Evolutionary conservation across 306 rosid species (phyloP), one percentile per base, ranked within the genome.

Genomic region (Sindora glabra): DNA sequence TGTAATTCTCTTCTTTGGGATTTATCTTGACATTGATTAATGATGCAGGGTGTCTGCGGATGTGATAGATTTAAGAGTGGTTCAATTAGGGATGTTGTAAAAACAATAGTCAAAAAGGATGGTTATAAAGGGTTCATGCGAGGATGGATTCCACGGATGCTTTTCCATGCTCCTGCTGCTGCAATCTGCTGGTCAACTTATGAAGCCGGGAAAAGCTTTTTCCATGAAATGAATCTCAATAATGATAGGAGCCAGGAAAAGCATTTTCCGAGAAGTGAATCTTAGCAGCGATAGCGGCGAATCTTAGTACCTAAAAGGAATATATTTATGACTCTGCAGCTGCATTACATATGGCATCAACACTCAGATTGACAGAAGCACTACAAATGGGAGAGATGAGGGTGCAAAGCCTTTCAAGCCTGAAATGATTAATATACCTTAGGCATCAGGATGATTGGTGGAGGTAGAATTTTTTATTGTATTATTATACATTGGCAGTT

Each of bases 131-230:
- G 99, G 55, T 85, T 94, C 40, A 69, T 89, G 73, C 73, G 99
- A 69, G 99, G 99, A 37, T 94, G 99, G 99, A 73, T 74, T 69
- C 99, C 99, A 17, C 80, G 97, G 80, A 86, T 82, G 94, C 95
- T 94, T 47, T 94, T 94, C 64, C 99, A 94, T 59, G 89, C 99
- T 64, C 99, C 99, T 6, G 99, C 99, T 8, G 99, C 99, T 24
- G 94, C 99, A 13, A 89, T 94, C 57, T 86, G 91, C 82, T 94
- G 99, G 99, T 86, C 99, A 13, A 94, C 97, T 22, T 94, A 94
- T 62, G 99, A 94, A 84, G 94, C 94, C 16, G 80, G 83, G 17
- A 94, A 94, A 72, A 66, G 81, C 36, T 86, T 86, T 70, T 89
- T 94, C 73, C 85, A 83, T 54, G 89, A 82, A 36, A 52, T 77